Percentiles rank a stretch among this genome's conserved stretches.
phyloP scores from a whole-genome alignment of 495 filamentous ascomycete species.

The Penicillium simplicissimum region DNA sequence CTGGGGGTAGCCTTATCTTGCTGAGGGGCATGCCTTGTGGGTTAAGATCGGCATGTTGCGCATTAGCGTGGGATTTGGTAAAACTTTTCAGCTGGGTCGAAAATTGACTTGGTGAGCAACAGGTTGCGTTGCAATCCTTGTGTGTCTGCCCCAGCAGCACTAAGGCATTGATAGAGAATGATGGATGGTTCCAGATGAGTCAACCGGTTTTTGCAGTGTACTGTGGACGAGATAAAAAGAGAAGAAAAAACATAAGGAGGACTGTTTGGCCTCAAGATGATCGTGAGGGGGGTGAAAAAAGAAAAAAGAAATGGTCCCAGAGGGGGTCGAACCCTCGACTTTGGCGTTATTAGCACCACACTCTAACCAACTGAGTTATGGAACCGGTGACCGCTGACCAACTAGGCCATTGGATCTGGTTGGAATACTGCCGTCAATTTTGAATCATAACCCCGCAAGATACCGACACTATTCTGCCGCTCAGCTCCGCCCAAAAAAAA shows the following conservation, averaged over 20 bases:
- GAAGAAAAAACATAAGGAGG: too few species aligned
- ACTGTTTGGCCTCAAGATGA: not conserved
- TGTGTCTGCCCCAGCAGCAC: too few species aligned
- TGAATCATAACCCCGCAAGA: not conserved
- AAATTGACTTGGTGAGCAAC: not conserved
- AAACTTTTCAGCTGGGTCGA: slow-evolving; percentile 2
- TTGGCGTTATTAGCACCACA: slow-evolving; percentile 27
- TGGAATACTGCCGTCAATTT: not conserved
- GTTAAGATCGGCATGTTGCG: not conserved
- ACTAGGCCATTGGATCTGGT: not conserved
- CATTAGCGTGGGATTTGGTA: not conserved
- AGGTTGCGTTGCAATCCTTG: too few species aligned
- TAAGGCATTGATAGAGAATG: not conserved
- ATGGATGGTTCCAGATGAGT: not conserved
- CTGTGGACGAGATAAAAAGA: too few species aligned
- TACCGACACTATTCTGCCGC: not conserved
- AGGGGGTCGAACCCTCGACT: slow-evolving; percentile 26
- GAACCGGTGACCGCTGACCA: slow-evolving; percentile 9
- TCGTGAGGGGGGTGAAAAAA: not conserved
- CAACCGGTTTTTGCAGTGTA: not conserved
- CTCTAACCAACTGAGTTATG: slow-evolving; percentile 31
- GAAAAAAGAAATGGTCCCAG: slow-evolving; percentile 1
- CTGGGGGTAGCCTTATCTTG: not conserved
- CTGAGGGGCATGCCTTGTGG: too few species aligned
- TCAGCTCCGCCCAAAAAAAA: not conserved